Percentiles rank a stretch among this genome's conserved stretches.
These are phyloP conservation scores for Aureobasidium sp. DNA, from an alignment of 2,329 filamentous ascomycete species.

Conservation along the genomic window DNA sequence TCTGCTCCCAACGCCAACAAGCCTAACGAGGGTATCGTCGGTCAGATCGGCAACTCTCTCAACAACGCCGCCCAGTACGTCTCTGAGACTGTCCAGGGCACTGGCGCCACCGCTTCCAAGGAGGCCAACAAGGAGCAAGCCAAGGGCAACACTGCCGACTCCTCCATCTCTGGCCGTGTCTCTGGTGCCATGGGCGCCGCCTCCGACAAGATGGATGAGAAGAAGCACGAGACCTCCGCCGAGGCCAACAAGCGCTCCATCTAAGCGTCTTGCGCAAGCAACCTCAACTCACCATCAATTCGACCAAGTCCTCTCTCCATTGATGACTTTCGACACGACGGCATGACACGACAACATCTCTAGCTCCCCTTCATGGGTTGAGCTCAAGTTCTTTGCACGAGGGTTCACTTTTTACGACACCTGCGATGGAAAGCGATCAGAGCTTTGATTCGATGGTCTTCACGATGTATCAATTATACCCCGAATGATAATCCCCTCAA, in stretches of 20 bases:
- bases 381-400: not conserved
- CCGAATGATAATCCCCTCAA: constrained; percentile 1
- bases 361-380: constrained; percentile 7
- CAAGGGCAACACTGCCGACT: constrained; percentile 34
- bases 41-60: constrained; percentile 15
- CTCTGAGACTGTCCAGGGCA: constrained; percentile 54
- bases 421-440: constrained; percentile 6
- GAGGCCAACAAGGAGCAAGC: constrained; percentile 13
- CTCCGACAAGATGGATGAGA: constrained; percentile 46
- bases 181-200: constrained; percentile 45
- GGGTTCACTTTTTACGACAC: not conserved
- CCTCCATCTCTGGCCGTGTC: constrained; percentile 45
- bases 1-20: constrained; percentile 37
- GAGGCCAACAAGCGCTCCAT: constrained; percentile 40
- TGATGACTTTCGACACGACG: constrained; percentile 12
- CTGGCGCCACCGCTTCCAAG: constrained; percentile 29
- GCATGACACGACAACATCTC: constrained; percentile 9
- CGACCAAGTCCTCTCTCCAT: not conserved
- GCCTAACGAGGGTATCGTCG: constrained; percentile 29
- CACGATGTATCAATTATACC: constrained; percentile 9
- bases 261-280: constrained; percentile 16
- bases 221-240: constrained; percentile 42
- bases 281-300: not conserved
- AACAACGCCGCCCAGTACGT: constrained; percentile 61
- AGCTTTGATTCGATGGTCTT: constrained; percentile 7